These are phyloP conservation scores for Pseudozyma sp. DNA, from an alignment of 1,284 basidiomycete genomes.

Conservation along the genomic window DNA sequence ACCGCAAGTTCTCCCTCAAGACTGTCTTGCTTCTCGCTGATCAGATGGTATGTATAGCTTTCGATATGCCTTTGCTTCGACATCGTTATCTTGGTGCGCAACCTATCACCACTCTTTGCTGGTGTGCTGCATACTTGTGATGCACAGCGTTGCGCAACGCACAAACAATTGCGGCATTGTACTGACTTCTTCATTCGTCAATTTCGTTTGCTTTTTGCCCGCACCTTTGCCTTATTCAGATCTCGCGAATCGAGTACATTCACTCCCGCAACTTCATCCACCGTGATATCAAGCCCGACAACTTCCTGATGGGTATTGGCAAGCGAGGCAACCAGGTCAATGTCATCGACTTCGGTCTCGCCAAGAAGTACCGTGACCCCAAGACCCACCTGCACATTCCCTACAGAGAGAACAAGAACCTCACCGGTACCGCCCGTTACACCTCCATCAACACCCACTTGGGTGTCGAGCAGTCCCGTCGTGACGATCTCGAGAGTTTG, in stretches of 20 bases:
- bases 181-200: conserved; percentile 7
- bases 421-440: conserved; percentile 98
- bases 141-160: background rate
- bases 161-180: background rate
- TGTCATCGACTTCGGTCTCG: conserved; percentile 98
- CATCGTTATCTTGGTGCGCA: background rate
- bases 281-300: conserved; percentile 98
- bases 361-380: conserved; percentile 99
- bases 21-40: conserved; percentile 96
- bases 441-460: conserved; percentile 99
- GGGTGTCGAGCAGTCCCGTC: conserved; percentile 76
- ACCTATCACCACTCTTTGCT: background rate
- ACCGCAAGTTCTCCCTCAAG: conserved; percentile 97
- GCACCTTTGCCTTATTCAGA: conserved; percentile 72
- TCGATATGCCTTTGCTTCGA: background rate
- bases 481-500: conserved; percentile 68
- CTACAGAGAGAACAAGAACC: conserved; percentile 99
- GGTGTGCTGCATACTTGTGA: background rate
- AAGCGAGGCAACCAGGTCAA: conserved; percentile 99
- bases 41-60: conserved; percentile 79
- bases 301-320: conserved; percentile 99
- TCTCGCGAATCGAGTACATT: conserved; percentile 98
- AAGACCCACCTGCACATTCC: conserved; percentile 99
- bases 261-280: conserved; percentile 99
- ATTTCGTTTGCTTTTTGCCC: background rate